Evolutionary conservation across 495 filamentous ascomycete genomes (phyloP).

Genomic region (Pyronema domesticum): DNA sequence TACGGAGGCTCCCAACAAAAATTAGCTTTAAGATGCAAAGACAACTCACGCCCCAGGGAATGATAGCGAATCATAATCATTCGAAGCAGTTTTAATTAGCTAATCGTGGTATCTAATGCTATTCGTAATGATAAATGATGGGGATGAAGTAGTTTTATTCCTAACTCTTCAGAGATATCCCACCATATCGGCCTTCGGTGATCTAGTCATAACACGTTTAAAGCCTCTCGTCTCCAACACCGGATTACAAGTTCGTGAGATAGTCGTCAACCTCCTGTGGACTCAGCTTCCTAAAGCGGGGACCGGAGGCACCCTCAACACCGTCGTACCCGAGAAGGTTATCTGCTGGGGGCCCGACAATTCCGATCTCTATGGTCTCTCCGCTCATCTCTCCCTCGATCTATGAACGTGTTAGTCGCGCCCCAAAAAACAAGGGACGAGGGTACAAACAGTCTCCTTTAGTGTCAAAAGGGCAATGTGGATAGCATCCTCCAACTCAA

Average conservation of each 20-base stretch:
- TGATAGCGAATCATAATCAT: no score
- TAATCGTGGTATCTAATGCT: no score
- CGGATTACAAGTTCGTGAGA: conserved; percentile 70
- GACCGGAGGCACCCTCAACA: conserved; percentile 73
- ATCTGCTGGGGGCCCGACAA: conserved; percentile 86
- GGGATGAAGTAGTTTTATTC: background rate
- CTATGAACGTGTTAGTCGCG: conserved; percentile 1
- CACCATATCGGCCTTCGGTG: conserved; percentile 3
- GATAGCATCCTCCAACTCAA: conserved; percentile 95
- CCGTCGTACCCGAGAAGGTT: conserved; percentile 85
- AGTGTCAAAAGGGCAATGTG: conserved; percentile 94
- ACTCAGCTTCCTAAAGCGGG: conserved; percentile 86
- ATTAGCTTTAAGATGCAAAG: no score
- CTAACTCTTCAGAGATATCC: background rate
- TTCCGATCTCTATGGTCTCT: conserved; percentile 96
- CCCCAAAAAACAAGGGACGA: background rate
- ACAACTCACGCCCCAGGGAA: no score
- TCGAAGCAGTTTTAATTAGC: no score
- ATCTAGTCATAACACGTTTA: conserved; percentile 1
- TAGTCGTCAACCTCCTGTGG: conserved; percentile 99
- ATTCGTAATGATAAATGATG: no score
- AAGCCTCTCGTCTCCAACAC: background rate
- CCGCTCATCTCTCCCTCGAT: conserved; percentile 99
- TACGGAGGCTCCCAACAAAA: no score
- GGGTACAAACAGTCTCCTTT: conserved; percentile 55